These are phyloP conservation scores for Pluteus cervinus DNA, from an alignment of 768 basidiomycete species.

Conservation along the genomic window DNA sequence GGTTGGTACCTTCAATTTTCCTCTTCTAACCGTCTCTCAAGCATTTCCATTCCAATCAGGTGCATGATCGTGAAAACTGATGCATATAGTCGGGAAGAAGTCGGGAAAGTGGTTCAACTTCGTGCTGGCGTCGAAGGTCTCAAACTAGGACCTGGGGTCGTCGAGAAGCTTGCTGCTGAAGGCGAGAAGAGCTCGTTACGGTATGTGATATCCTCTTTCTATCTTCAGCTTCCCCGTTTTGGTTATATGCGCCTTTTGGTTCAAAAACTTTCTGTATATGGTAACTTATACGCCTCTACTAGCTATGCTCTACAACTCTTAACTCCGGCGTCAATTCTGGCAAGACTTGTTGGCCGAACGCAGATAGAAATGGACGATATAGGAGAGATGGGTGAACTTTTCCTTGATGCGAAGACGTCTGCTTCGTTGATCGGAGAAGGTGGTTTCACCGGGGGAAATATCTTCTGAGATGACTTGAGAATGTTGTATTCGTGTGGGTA, in stretches of 20 bases:
- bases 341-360: slow-evolving; percentile 65
- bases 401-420: slow-evolving; percentile 88
- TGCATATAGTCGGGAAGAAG: slow-evolving; percentile 75
- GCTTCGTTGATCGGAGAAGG: slow-evolving; percentile 47
- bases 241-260: slow-evolving; percentile 8
- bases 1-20: slow-evolving; percentile 38
- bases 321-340: slow-evolving; percentile 86
- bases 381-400: slow-evolving; percentile 88
- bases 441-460: slow-evolving; percentile 23
- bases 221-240: slow-evolving; percentile 4
- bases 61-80: slow-evolving; percentile 96
- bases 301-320: slow-evolving; percentile 91
- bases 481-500: not conserved
- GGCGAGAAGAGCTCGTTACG: slow-evolving; percentile 79
- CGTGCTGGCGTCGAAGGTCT: slow-evolving; percentile 86
- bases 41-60: slow-evolving; percentile 27
- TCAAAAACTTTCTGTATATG: slow-evolving; percentile 8
- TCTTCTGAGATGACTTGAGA: not conserved
- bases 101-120: slow-evolving; percentile 80
- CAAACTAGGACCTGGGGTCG: slow-evolving; percentile 64
- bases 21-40: slow-evolving; percentile 6
- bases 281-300: no score
- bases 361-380: slow-evolving; percentile 89
- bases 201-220: slow-evolving; percentile 30
- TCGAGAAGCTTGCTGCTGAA: slow-evolving; percentile 76